phyloP scores from a whole-genome alignment of 228 moss, liverwort and hornwort species.

The Sphagnum fallax region DNA sequence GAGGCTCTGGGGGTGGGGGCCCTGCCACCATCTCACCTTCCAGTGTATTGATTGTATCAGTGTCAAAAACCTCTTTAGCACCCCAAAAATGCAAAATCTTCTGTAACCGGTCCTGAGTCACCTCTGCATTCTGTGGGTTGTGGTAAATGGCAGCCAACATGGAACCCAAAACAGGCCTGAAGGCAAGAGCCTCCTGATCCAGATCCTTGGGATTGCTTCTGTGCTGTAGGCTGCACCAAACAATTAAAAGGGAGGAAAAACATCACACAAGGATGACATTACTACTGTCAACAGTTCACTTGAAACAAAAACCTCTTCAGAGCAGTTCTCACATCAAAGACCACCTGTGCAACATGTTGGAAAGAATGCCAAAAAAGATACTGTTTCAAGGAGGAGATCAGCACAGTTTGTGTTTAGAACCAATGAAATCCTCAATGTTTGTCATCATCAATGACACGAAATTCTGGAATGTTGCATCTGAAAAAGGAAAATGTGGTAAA shows the following conservation, averaged over 20 bases:
- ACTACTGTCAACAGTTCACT: background rate
- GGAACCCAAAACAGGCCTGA: slow-evolving; percentile 79
- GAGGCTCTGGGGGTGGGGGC: slow-evolving; percentile 52
- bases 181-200: slow-evolving; percentile 86
- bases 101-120: slow-evolving; percentile 79
- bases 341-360: too few relatives aligned
- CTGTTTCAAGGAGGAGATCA: too few relatives aligned
- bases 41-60: slow-evolving; percentile 79
- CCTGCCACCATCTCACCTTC: slow-evolving; percentile 99
- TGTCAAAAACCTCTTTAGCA: slow-evolving; percentile 82
- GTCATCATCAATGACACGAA: too few relatives aligned
- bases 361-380: too few relatives aligned
- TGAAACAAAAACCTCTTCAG: background rate
- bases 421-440: too few relatives aligned
- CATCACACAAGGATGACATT: background rate
- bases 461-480: too few relatives aligned
- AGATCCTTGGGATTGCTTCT: slow-evolving; percentile 66
- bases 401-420: too few relatives aligned
- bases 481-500: background rate
- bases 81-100: slow-evolving; percentile 95
- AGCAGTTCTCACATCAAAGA: background rate
- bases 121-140: slow-evolving; percentile 71
- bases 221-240: slow-evolving; percentile 57
- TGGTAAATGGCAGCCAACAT: slow-evolving; percentile 93
- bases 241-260: background rate